Conservation (phyloP, 2,329 filamentous ascomycete genomes). For the Cladosporium sp. region DNA sequence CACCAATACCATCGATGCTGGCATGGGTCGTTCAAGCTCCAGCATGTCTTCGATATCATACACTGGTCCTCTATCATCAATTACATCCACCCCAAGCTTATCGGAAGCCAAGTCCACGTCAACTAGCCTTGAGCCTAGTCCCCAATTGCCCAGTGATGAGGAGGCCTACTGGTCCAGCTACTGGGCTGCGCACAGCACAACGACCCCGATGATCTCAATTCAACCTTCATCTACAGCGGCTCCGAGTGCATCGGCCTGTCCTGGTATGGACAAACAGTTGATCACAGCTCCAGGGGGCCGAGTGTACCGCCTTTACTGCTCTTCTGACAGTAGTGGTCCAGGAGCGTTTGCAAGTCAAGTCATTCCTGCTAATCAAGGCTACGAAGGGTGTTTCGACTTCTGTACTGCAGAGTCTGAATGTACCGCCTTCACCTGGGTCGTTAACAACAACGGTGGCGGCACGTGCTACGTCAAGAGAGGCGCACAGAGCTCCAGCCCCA, state of each 20-base stretch:
- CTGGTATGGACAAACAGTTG: constrained; percentile 12
- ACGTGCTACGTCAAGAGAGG: constrained; percentile 13
- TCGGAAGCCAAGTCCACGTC: background rate
- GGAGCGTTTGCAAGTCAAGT: background rate
- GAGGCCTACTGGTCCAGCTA: background rate
- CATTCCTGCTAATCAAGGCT: background rate
- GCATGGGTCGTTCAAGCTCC: constrained; percentile 31
- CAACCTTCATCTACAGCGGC: background rate
- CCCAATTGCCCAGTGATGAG: background rate
- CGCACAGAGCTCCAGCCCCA: background rate
- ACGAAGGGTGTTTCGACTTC: background rate
- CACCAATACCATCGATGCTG: constrained; percentile 28
- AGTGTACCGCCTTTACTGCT: constrained; percentile 18
- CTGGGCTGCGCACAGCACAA: background rate
- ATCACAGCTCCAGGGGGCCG: constrained; percentile 9
- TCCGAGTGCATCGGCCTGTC: background rate
- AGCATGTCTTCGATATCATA: constrained; percentile 26
- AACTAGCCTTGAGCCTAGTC: background rate
- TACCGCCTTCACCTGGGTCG: background rate
- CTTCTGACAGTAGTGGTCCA: constrained; percentile 9
- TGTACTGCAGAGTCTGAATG: background rate
- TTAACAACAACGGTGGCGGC: background rate
- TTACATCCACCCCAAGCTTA: constrained; percentile 8
- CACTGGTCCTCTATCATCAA: constrained; percentile 32
- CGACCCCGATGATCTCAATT: background rate